Evolutionary conservation across 2,329 filamentous ascomycete genomes (phyloP).

Genomic region (Lachnellula willkommii): DNA sequence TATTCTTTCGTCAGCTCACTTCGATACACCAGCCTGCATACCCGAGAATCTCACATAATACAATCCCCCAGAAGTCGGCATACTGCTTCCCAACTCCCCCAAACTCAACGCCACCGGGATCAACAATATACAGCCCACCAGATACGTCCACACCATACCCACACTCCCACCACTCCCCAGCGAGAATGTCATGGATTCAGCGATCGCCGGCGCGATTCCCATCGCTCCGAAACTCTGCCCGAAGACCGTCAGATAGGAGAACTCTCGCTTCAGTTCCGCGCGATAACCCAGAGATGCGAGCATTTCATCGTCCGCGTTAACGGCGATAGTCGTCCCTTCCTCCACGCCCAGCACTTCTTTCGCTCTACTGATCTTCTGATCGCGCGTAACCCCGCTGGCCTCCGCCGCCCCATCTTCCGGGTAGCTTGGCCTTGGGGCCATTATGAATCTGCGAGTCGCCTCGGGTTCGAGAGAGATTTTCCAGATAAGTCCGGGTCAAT

Average conservation of each 20-base stretch:
- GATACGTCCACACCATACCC: constrained; percentile 31
- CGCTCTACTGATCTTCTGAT: constrained; percentile 5
- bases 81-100: constrained; percentile 30
- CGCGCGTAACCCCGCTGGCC: constrained; percentile 2
- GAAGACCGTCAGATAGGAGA: constrained; percentile 30
- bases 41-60: constrained; percentile 24
- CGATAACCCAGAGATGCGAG: constrained; percentile 28
- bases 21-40: background rate
- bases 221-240: constrained; percentile 32
- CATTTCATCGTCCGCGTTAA: constrained; percentile 25
- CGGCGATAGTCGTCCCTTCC: constrained; percentile 5
- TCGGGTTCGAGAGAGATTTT: background rate
- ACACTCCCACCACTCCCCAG: constrained; percentile 27
- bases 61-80: constrained; percentile 31
- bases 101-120: constrained; percentile 30
- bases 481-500: too few species aligned
- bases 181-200: constrained; percentile 29
- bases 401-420: background rate
- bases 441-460: background rate
- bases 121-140: constrained; percentile 27
- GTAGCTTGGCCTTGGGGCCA: background rate
- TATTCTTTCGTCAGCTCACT: constrained; percentile 9
- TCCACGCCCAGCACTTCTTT: constrained; percentile 7
- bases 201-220: constrained; percentile 31
- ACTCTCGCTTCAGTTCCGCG: constrained; percentile 30